Evolutionary conservation across 2,329 filamentous ascomycete genomes (phyloP).

Genomic region (Exophiala sp.): DNA sequence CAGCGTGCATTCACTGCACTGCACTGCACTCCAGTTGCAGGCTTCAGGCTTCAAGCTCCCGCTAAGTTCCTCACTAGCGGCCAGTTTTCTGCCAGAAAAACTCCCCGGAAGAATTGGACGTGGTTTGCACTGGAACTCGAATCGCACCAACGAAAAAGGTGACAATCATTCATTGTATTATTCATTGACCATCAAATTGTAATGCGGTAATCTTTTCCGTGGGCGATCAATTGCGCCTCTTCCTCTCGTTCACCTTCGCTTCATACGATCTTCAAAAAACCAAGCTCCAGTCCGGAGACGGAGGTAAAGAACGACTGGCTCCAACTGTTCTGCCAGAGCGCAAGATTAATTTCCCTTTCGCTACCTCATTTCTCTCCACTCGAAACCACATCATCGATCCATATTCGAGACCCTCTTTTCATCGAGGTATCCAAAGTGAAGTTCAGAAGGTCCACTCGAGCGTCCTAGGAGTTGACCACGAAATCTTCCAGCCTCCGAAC

Average conservation of each 20-base stretch:
- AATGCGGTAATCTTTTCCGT: too few species aligned
- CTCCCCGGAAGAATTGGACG: neutral
- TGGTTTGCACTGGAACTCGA: neutral
- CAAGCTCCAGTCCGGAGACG: neutral
- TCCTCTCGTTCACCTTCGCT: too few species aligned
- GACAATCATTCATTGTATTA: too few species aligned
- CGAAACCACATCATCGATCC: conserved; percentile 17
- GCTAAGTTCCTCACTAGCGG: neutral
- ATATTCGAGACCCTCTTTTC: conserved; percentile 8
- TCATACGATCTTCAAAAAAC: neutral
- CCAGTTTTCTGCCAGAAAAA: neutral
- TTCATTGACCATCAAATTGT: too few species aligned
- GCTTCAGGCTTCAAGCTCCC: too few species aligned
- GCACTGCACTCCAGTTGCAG: neutral
- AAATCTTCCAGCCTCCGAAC: conserved; percentile 2
- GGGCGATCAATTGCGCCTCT: too few species aligned
- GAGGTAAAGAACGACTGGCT: neutral
- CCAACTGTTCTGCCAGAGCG: neutral
- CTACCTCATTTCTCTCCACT: conserved; percentile 17
- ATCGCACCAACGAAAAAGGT: neutral
- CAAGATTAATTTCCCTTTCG: conserved; percentile 1
- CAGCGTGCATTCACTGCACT: neutral
- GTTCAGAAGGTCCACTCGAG: too few species aligned
- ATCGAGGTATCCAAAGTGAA: neutral
- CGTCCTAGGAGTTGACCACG: neutral